Conservation (phyloP, 2,329 filamentous ascomycete genomes). For the Aspergillus hiratsukae region DNA sequence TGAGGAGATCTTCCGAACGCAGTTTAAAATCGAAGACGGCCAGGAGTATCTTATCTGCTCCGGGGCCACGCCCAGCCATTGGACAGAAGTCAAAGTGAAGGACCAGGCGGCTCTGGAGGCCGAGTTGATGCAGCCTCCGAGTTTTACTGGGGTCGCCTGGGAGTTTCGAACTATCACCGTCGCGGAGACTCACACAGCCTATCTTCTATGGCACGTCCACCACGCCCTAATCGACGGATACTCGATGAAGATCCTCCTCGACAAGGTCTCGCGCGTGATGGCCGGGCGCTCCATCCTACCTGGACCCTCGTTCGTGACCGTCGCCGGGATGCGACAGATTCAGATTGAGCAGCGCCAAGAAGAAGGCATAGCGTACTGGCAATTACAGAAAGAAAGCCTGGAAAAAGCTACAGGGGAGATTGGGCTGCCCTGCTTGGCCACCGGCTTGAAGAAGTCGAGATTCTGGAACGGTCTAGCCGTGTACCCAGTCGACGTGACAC, state of each 20-base stretch:
- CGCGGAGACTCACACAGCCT: background rate
- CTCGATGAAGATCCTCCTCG: background rate
- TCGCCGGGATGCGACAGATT: background rate
- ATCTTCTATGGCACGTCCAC: background rate
- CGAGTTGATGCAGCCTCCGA: background rate
- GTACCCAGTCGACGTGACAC: background rate
- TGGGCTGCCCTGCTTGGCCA: background rate
- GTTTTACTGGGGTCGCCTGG: background rate
- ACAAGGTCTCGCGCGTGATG: background rate
- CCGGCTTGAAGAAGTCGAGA: background rate
- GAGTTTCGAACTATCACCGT: background rate
- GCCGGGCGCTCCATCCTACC: background rate
- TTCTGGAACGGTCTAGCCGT: background rate
- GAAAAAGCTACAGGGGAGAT: background rate
- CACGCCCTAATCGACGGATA: background rate
- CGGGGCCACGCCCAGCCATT: background rate
- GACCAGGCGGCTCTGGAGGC: background rate
- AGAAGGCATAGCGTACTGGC: background rate
- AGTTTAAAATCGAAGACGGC: background rate
- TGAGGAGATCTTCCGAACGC: background rate
- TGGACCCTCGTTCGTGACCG: background rate
- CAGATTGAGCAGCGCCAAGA: background rate
- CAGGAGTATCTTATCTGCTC: background rate
- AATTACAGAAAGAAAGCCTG: background rate
- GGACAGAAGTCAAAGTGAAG: background rate